phyloP scores from a whole-genome alignment of 2,329 filamentous ascomycete species.

The Arthrocladium fulminans region DNA sequence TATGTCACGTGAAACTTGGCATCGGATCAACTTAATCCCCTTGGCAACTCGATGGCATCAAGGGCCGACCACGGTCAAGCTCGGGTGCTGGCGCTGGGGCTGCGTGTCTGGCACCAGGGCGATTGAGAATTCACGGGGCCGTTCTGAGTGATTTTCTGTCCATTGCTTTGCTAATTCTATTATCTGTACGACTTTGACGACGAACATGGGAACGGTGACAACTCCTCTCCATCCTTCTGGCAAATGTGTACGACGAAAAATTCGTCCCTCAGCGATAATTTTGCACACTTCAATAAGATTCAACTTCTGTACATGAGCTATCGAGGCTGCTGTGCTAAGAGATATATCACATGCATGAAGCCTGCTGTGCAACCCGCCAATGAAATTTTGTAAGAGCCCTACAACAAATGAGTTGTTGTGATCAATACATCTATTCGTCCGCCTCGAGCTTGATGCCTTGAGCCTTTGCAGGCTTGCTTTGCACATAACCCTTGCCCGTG shows the following conservation, averaged over 20 bases:
- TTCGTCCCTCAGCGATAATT: not conserved
- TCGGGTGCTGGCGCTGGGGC: too few relatives aligned
- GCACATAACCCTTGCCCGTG: conserved; percentile 67
- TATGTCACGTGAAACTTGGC: conserved; percentile 2
- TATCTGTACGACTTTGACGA: too few relatives aligned
- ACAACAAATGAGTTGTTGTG: not conserved
- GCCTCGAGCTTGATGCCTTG: conserved; percentile 20
- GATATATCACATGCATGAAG: not conserved
- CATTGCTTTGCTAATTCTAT: too few relatives aligned
- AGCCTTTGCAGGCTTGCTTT: conserved; percentile 44
- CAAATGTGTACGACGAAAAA: not conserved
- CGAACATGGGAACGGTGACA: too few relatives aligned
- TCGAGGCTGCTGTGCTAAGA: not conserved
- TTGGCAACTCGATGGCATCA: too few relatives aligned
- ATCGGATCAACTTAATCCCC: not conserved
- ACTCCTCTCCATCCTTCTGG: too few relatives aligned
- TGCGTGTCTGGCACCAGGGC: too few relatives aligned
- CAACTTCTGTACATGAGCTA: conserved; percentile 7
- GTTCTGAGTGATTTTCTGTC: too few relatives aligned
- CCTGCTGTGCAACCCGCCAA: not conserved
- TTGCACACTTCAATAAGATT: conserved; percentile 8
- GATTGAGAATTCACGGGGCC: too few relatives aligned
- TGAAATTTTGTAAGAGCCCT: not conserved
- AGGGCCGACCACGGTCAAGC: too few relatives aligned
- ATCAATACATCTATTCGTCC: conserved; percentile 15